Evolutionary conservation across 2,329 filamentous ascomycete genomes (phyloP), one percentile per base, ranked within the genome.

Genomic region (Fusarium pseudoanthophilum): DNA sequence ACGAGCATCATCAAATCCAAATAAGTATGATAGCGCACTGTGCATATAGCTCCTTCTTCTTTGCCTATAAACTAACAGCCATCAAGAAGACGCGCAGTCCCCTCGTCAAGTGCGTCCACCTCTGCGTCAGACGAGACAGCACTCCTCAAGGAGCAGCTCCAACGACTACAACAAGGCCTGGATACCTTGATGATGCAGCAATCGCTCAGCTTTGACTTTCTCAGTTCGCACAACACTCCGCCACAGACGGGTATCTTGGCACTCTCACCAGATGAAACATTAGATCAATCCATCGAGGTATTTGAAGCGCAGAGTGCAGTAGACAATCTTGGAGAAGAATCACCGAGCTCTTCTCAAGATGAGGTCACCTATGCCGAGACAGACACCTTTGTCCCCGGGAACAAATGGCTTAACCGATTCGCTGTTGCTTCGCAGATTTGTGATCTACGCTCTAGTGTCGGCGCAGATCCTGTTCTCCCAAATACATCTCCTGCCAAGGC

Each of bases 101-200:
- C 21, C 3, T 21, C 46, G 2, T 48, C 45, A 4, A 21, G 14
- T n/a, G 13, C 16, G 14, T 32, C 46, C 28, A 7, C 1, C 46
- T 32, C 46, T n/a, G 46, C 21, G 4, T n/a, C 46, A 16, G 20
- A 49, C 2, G 46, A 49, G 46, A 49, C 46, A 9, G 28, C 28
- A 32, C 14, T 32, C 6, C 46, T 49, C 28, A 49, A 49, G 46
- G 46, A 49, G 46, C 21, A 49, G 7, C 28, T 49, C 13, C 28
- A 13, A 9, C 46, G 21, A 9, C n/a, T 49, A 14, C 46, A 49
- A 16, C 46, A 49, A 11, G 46, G 46, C 4, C 15, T 49, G 7
- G 28, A 32, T 49, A 49, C 28, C 28, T 32, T 49, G 21, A 49
- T 32, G 46, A 49, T 18, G 46, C 46, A 32, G 46, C 46, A 49